These are phyloP conservation scores for Diophrys appendiculata DNA, from an alignment of 73 alveolate species.

Conservation along the genomic window DNA sequence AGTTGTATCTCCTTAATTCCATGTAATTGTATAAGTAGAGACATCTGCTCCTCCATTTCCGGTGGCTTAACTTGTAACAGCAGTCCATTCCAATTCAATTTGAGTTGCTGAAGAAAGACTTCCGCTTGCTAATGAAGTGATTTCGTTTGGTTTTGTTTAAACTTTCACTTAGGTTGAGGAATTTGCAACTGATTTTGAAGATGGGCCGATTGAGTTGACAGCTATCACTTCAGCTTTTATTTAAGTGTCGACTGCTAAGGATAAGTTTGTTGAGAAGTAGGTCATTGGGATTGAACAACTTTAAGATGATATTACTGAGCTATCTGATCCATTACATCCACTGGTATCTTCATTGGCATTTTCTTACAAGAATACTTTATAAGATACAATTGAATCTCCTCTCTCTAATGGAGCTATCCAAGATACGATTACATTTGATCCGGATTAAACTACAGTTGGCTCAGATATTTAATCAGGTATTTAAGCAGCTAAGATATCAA, in stretches of 20 bases:
- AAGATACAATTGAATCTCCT: slow-evolving; percentile 33
- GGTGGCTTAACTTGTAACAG: too few relatives aligned
- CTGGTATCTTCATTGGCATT: slow-evolving; percentile 24
- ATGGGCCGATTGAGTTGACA: slow-evolving; percentile 3
- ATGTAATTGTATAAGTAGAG: too few relatives aligned
- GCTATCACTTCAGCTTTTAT: slow-evolving; percentile 40
- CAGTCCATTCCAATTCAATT: too few relatives aligned
- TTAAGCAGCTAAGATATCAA: slow-evolving; percentile 37
- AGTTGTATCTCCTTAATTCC: too few relatives aligned
- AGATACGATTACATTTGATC: slow-evolving; percentile 23
- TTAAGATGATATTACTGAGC: slow-evolving; percentile 2
- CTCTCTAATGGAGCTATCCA: slow-evolving; percentile 35
- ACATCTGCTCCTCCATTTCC: too few relatives aligned
- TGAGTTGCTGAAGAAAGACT: too few relatives aligned
- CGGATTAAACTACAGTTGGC: slow-evolving; percentile 13
- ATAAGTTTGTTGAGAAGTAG: background rate
- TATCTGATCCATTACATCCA: background rate
- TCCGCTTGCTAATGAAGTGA: too few relatives aligned
- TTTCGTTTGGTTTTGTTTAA: too few relatives aligned
- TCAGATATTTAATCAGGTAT: slow-evolving; percentile 30
- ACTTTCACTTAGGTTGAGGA: too few relatives aligned
- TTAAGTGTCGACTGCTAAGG: background rate
- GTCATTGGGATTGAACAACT: slow-evolving; percentile 22
- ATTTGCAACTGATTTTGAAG: background rate
- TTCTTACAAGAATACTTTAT: slow-evolving; percentile 37